phyloP scores from a whole-genome alignment of 108 stramenopile genomes.

The Cylindrotheca closterium region DNA sequence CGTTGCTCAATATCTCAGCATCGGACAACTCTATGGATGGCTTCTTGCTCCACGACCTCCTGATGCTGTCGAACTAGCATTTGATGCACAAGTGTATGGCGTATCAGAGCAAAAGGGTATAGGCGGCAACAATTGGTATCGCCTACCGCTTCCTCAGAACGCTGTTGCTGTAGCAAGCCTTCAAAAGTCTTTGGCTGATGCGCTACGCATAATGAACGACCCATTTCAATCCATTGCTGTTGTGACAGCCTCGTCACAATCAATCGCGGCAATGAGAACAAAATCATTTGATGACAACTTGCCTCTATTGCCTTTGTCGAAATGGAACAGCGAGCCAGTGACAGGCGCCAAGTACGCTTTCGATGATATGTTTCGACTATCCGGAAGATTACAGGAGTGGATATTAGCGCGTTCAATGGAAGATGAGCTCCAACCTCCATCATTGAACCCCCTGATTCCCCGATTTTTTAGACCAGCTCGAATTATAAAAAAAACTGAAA shows the following conservation, averaged over 20 bases:
- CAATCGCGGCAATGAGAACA: conserved; percentile 31
- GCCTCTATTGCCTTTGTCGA: conserved; percentile 44
- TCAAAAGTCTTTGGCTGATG: conserved; percentile 38
- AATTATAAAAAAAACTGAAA: not conserved
- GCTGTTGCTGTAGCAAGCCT: conserved; percentile 26
- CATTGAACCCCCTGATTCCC: conserved; percentile 69
- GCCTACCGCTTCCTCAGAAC: conserved; percentile 56
- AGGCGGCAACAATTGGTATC: conserved; percentile 53
- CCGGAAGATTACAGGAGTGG: conserved; percentile 43
- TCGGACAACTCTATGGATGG: conserved; percentile 69
- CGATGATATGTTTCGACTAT: conserved; percentile 51
- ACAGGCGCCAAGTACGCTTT: conserved; percentile 60
- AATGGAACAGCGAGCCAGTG: conserved; percentile 57
- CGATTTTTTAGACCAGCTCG: conserved; percentile 40
- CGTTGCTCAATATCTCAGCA: conserved; percentile 55
- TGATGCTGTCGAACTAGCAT: conserved; percentile 76
- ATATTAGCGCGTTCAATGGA: conserved; percentile 42
- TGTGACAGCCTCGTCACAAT: conserved; percentile 52
- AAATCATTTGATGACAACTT: conserved; percentile 43
- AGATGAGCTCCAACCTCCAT: conserved; percentile 59
- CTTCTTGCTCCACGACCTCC: conserved; percentile 63
- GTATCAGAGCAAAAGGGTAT: conserved; percentile 50
- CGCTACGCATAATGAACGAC: conserved; percentile 48
- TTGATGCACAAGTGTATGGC: conserved; percentile 69
- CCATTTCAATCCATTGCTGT: conserved; percentile 58